Evolutionary conservation across 1,284 basidiomycete genomes (phyloP).

Genomic region (Austropuccinia psidii): DNA sequence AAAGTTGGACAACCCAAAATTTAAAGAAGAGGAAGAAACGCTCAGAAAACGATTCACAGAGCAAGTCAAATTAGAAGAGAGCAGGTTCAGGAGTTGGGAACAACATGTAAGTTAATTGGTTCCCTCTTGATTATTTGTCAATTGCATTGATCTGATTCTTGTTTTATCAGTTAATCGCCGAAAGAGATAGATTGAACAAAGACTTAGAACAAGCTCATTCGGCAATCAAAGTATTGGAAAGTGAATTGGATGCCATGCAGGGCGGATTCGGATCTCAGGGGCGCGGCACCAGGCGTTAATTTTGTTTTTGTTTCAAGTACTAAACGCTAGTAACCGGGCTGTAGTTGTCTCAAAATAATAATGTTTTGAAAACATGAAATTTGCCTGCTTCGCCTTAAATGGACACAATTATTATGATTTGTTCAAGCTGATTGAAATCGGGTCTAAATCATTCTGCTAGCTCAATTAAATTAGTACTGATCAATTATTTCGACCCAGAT

Average conservation of each 20-base stretch:
- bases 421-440: neutral
- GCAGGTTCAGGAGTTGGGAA: slow-evolving; percentile 98
- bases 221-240: slow-evolving; percentile 80
- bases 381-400: neutral
- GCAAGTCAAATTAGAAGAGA: slow-evolving; percentile 98
- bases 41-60: slow-evolving; percentile 97
- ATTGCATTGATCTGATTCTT: slow-evolving; percentile 37
- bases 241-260: slow-evolving; percentile 78
- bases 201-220: slow-evolving; percentile 86
- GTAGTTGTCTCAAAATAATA: no score
- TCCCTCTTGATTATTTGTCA: neutral
- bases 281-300: slow-evolving; percentile 26
- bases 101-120: slow-evolving; percentile 65
- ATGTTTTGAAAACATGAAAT: neutral
- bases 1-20: slow-evolving; percentile 99
- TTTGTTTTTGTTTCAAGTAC: neutral
- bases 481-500: no score
- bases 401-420: no score
- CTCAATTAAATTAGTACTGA: neutral
- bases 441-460: neutral
- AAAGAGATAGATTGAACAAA: slow-evolving; percentile 94
- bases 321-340: no score
- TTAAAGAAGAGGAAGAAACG: slow-evolving; percentile 97
- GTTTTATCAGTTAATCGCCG: slow-evolving; percentile 77
- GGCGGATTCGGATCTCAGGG: slow-evolving; percentile 60